Evolutionary conservation across 345 rosid genomes (phyloP).

Genomic region (Citrus glauca): DNA sequence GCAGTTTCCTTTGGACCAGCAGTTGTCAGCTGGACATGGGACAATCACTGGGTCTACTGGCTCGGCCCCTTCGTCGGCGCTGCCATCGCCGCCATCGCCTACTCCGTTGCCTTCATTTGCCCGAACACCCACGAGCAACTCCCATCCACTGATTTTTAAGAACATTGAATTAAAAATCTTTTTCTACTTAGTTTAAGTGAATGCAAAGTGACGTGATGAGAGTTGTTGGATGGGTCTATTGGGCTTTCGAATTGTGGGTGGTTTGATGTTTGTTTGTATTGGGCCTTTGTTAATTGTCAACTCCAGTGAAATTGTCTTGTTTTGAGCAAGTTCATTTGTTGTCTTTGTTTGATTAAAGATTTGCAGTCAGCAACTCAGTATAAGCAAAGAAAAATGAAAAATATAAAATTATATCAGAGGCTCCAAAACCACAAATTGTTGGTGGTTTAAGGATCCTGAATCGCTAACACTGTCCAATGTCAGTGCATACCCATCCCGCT

Average conservation of each 20-base stretch:
- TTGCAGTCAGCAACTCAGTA: neutral
- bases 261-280: slow-evolving; percentile 26
- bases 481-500: neutral
- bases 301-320: slow-evolving; percentile 13
- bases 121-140: slow-evolving; percentile 60
- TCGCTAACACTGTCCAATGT: neutral
- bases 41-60: slow-evolving; percentile 93
- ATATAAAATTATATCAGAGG: no score
- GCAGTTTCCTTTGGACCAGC: slow-evolving; percentile 96
- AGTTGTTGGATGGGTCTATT: slow-evolving; percentile 13
- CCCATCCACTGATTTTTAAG: slow-evolving; percentile 54
- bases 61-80: slow-evolving; percentile 77
- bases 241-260: slow-evolving; percentile 23
- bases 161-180: neutral
- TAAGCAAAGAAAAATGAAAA: no score
- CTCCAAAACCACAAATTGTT: neutral
- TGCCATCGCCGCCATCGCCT: slow-evolving; percentile 65
- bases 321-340: neutral
- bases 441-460: neutral
- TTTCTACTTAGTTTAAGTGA: neutral
- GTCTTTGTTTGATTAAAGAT: neutral
- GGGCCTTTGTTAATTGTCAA: slow-evolving; percentile 19
- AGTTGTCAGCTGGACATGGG: slow-evolving; percentile 94
- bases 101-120: slow-evolving; percentile 53
- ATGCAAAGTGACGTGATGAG: neutral